Conservation (phyloP, 2,329 filamentous ascomycete species). For the Trichophyton simii region DNA sequence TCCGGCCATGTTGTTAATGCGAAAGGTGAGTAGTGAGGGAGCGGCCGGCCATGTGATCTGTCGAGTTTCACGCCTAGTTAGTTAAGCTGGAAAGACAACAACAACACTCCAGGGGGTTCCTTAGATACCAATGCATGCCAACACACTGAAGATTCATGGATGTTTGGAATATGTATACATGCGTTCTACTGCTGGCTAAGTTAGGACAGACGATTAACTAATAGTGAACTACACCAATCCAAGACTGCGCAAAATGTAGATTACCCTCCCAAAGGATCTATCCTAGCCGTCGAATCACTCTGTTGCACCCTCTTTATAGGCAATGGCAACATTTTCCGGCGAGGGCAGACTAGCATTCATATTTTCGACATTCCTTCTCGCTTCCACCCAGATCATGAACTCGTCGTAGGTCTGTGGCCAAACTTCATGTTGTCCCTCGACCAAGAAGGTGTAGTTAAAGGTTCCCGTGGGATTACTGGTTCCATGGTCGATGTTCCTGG, state of each 20-base stretch:
- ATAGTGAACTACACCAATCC: background rate
- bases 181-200: background rate
- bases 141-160: no score
- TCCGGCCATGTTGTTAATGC: no score
- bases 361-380: conserved; percentile 42
- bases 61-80: no score
- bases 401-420: conserved; percentile 53
- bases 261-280: background rate
- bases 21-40: no score
- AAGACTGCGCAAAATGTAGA: background rate
- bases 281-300: conserved; percentile 16
- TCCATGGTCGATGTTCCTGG: conserved; percentile 59
- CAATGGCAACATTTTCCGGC: conserved; percentile 23
- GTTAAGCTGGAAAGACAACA: no score
- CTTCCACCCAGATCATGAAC: conserved; percentile 54
- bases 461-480: conserved; percentile 56
- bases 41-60: no score
- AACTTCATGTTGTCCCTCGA: conserved; percentile 52
- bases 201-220: background rate
- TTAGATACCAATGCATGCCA: no score
- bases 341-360: conserved; percentile 33
- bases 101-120: no score
- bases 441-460: conserved; percentile 63
- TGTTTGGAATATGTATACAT: no score
- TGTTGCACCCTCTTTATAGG: conserved; percentile 27